Percentiles rank a stretch among this genome's conserved stretches.
These are phyloP conservation scores for Talaromyces islandicus DNA, from an alignment of 2,329 filamentous ascomycete species.

Conservation along the genomic window DNA sequence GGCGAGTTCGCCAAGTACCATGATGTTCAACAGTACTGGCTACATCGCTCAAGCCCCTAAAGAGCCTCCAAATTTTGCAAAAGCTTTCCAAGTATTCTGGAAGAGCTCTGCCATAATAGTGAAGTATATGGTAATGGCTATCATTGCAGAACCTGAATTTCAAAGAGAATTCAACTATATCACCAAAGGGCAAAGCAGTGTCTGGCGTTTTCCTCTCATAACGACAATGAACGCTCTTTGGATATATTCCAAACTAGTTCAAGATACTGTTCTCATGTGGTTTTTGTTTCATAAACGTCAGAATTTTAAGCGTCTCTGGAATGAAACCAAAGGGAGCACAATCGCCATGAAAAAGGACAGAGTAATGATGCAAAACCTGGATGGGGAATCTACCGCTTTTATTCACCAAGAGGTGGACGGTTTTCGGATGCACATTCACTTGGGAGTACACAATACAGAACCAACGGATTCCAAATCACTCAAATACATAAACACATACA, in stretches of 20 bases:
- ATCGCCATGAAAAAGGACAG: conserved; percentile 43
- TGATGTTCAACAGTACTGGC: conserved; percentile 4
- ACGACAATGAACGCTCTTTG: conserved; percentile 43
- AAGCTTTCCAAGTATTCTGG: conserved; percentile 36
- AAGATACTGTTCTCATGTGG: conserved; percentile 41
- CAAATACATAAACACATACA: conserved; percentile 44
- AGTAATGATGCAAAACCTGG: conserved; percentile 42
- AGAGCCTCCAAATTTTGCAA: conserved; percentile 20
- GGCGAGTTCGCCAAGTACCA: conserved; percentile 16
- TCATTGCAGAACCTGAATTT: conserved; percentile 48
- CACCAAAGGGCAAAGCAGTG: conserved; percentile 27
- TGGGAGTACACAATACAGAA: conserved; percentile 38
- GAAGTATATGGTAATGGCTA: conserved; percentile 46
- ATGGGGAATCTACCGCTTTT: conserved; percentile 47
- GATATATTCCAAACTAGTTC: conserved; percentile 41
- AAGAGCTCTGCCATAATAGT: conserved; percentile 37
- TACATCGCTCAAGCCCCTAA: conserved; percentile 22
- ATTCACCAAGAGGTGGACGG: conserved; percentile 33
- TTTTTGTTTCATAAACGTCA: conserved; percentile 46
- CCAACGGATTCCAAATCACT: conserved; percentile 38
- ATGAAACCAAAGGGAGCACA: conserved; percentile 45
- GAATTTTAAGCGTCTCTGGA: conserved; percentile 42
- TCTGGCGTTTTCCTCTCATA: conserved; percentile 31
- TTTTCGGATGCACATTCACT: conserved; percentile 37
- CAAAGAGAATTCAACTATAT: conserved; percentile 46